Base-by-base conservation (phyloP, 1,284 basidiomycete species). In the Cutaneotrichosporon cyanovorans region DNA sequence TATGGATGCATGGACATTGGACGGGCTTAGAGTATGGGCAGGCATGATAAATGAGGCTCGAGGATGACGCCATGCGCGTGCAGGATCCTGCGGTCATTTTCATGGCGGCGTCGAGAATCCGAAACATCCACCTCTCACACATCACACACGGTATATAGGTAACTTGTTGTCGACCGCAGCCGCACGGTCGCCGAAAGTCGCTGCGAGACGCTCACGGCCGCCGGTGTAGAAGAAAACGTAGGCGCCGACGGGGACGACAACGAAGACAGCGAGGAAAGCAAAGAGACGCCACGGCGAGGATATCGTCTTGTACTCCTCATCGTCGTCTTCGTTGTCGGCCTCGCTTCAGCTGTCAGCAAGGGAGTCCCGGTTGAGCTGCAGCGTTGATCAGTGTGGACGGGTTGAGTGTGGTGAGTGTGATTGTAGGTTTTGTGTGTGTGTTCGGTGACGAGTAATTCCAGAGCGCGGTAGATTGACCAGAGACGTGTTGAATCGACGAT, bases 221-320 rank as follows among this genome's bases (percentile, higher is more conserved):
- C 66, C 65, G 1, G 53, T 50, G 46, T 63, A 66, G 40, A 81
- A 71, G 69, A 76, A 81, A 48, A 77, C 61, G 55, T 83, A 80
- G n/a, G 78, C 63, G 11, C 65, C 77, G n/a, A 72, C 74, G 20
- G 76, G 67, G 28, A 76, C 63, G 1, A 74, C 75, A 42, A 82
- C 55, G 40, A 76, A 68, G 45, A 79, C 58, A 39, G 81, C 39
- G 5, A 48, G 31, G 50, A 79, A 69, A 51, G 77, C 64, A 30
- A 78, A 50, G 53, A 75, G 78, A 52, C 67, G 66, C 60, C 75
- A 70, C 25, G 71, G 64, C 31, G 65, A 60, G 3, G 65, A 58
- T 9, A 69, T 33, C 18, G 57, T 62, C 16, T 50, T 19, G 52
- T 66, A 67, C 31, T 46, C 49, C 39, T 50, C 52, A 8, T 44